Evolutionary conservation across 1,139 yeast species (phyloP), one percentile per base, ranked within the genome.

Genomic region (Diutina mesorugosa): DNA sequence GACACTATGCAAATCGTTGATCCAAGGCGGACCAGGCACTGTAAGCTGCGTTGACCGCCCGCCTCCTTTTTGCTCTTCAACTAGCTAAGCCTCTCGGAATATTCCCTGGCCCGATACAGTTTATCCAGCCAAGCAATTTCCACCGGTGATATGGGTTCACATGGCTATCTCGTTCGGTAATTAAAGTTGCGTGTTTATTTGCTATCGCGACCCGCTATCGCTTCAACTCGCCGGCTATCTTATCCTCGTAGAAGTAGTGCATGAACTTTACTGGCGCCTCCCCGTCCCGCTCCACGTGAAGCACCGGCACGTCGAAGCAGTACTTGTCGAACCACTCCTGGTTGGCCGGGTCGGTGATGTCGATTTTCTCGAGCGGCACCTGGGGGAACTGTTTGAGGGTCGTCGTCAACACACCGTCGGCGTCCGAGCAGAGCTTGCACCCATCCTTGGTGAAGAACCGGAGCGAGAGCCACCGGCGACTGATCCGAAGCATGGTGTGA

Each of bases 271-370:
- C 75, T 4, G 84, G 76, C 55, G 77, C 72, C 55, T 74, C 76
- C 6, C 69, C 74, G 3, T 71, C 71, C 58, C 82, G 68, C 61
- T 83, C 85, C 18, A 89, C 74, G 65, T 90, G 96, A 48, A 90
- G 69, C 0, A 91, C 97, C 0, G 97, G 97, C 1, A 90, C 91
- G 66, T 91, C 97, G 68, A 84, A 90, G 61, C 96, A 87, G 64
- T 90, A 91, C 60, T 77, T 76, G 60, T 89, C 95, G 75, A 84
- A 87, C 90, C 95, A 89, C 56, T 78, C 73, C 56, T 79, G 72
- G 67, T 90, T 85, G 56, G 79, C 80, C 0, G 87, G 84, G 54
- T 78, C 73, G 67, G 84, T 80, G 51, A 91, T 90, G 66, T 91
- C 95, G 7, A 88, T 73, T 30, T 77, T 74, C 12, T 71, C 67